phyloP scores from a whole-genome alignment of 805 yeast species.

The Candida pseudofarinosa region DNA sequence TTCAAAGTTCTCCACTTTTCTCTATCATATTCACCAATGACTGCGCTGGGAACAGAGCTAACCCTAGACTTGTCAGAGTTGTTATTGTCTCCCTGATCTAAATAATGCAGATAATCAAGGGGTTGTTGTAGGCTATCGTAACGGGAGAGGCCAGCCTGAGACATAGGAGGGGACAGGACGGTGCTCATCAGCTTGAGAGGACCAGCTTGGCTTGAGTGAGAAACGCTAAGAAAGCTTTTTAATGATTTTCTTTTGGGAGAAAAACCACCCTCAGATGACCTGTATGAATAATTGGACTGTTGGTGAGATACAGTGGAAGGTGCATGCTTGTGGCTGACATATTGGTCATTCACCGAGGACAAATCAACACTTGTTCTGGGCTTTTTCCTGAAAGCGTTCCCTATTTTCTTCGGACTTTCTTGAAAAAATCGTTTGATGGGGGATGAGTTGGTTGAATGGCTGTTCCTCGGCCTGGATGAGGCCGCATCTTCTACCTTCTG shows the following conservation, averaged over 20 bases:
- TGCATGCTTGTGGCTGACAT: conserved; percentile 20
- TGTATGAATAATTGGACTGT: conserved; percentile 22
- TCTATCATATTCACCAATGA: conserved; percentile 60
- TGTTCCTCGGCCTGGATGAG: not conserved
- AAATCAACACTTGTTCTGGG: conserved; percentile 3
- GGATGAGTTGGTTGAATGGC: conserved; percentile 13
- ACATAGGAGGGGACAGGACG: conserved; percentile 1
- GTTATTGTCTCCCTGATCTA: conserved; percentile 31
- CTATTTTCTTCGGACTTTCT: conserved; percentile 26
- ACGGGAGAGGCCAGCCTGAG: not conserved
- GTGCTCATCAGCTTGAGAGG: not conserved
- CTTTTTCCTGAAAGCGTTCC: conserved; percentile 17
- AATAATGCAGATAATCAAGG: conserved; percentile 6
- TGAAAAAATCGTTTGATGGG: conserved; percentile 30
- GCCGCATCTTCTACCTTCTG: not conserved
- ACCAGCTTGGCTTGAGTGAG: not conserved
- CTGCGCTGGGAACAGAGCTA: conserved; percentile 50
- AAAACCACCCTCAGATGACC: conserved; percentile 23
- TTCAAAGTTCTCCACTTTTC: conserved; percentile 62
- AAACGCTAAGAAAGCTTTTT: conserved; percentile 8
- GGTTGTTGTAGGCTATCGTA: not conserved
- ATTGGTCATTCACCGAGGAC: not conserved
- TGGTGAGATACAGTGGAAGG: conserved; percentile 24
- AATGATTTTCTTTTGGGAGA: conserved; percentile 28
- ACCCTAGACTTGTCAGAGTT: conserved; percentile 37